These are phyloP conservation scores for Selaginella moellendorffii DNA, from an alignment of 75 land plant genomes.

Conservation along the genomic window DNA sequence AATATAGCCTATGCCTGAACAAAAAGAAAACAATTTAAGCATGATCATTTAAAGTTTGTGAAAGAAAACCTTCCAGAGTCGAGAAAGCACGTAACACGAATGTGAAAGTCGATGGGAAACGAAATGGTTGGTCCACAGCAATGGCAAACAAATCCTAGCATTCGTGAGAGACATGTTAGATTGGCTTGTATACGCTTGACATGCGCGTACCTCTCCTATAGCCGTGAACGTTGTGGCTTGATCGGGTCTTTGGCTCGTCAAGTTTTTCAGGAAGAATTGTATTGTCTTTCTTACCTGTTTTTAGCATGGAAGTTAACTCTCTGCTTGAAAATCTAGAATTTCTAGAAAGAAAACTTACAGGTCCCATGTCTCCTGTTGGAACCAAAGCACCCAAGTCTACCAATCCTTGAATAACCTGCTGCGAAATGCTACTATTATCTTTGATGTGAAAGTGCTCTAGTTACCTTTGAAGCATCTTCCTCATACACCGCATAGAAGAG, in stretches of 20 bases:
- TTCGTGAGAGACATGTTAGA: neutral
- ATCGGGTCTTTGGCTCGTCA: slow-evolving; percentile 74
- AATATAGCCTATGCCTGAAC: slow-evolving; percentile 61
- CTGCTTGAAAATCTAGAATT: slow-evolving; percentile 23
- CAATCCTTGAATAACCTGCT: slow-evolving; percentile 57
- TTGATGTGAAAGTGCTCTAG: no score
- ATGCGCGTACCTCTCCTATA: slow-evolving; percentile 77
- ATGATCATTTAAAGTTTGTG: neutral
- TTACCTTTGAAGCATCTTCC: slow-evolving; percentile 89
- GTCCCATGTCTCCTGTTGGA: slow-evolving; percentile 92
- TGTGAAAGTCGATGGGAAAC: slow-evolving; percentile 87
- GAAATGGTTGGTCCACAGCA: slow-evolving; percentile 90
- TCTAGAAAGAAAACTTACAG: slow-evolving; percentile 37
- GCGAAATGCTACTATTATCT: no score
- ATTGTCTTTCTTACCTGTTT: no score
- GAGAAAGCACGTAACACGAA: slow-evolving; percentile 93
- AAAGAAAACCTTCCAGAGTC: slow-evolving; percentile 70
- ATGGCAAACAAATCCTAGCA: slow-evolving; percentile 91
- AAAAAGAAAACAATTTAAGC: slow-evolving; percentile 3
- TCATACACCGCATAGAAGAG: slow-evolving; percentile 95
- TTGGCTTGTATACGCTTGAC: neutral
- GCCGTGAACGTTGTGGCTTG: slow-evolving; percentile 77
- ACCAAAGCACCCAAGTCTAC: slow-evolving; percentile 75
- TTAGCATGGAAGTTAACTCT: no score
- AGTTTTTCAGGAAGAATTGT: slow-evolving; percentile 79